Percentiles rank a stretch among this genome's conserved stretches.
phyloP scores from a whole-genome alignment of 169 alveolate genomes.

The Eimeria sp. region DNA sequence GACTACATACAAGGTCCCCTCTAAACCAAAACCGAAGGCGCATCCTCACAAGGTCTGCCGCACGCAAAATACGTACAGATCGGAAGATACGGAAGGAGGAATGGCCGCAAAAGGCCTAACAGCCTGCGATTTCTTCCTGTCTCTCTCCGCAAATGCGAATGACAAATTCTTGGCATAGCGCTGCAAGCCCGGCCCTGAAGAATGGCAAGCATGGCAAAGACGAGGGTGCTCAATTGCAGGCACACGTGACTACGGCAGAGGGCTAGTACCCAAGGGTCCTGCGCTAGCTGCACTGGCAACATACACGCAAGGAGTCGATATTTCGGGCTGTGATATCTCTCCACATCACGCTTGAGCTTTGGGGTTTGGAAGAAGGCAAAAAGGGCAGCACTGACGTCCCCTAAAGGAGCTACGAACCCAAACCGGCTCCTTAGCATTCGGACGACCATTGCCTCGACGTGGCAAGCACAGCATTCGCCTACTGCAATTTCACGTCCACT shows the following conservation, averaged over 20 bases:
- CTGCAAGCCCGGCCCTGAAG: slow-evolving; percentile 71
- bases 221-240: neutral
- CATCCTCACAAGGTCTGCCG: neutral
- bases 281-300: neutral
- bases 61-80: slow-evolving; percentile 14
- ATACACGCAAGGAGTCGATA: slow-evolving; percentile 49
- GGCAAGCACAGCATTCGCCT: slow-evolving; percentile 67
- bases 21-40: neutral
- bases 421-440: slow-evolving; percentile 67
- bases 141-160: slow-evolving; percentile 56
- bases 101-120: slow-evolving; percentile 61
- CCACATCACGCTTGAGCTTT: slow-evolving; percentile 50
- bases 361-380: slow-evolving; percentile 48
- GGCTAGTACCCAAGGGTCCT: neutral
- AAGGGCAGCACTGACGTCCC: slow-evolving; percentile 65
- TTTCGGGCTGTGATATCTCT: slow-evolving; percentile 50
- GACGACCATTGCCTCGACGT: slow-evolving; percentile 68
- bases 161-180: slow-evolving; percentile 69
- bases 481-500: slow-evolving; percentile 21
- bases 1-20: neutral
- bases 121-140: slow-evolving; percentile 56
- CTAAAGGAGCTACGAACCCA: slow-evolving; percentile 56
- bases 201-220: neutral
- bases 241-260: neutral
- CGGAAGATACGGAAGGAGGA: slow-evolving; percentile 71